Base-by-base conservation (phyloP, 106 monocot genomes). In the Dendrobium chrysotoxum region DNA sequence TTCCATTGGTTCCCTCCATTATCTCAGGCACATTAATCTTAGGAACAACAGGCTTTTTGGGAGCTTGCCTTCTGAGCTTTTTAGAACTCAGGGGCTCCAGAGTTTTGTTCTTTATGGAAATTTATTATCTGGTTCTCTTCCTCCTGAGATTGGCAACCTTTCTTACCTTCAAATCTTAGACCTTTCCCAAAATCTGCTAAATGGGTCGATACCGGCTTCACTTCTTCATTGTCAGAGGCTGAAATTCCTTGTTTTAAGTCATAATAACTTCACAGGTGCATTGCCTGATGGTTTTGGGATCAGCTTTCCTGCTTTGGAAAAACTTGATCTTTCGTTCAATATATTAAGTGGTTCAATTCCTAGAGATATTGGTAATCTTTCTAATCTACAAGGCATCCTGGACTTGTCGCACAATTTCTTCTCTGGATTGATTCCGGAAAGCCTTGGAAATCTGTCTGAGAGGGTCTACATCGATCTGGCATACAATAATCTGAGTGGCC, bases 401-500 rank as follows among this genome's bases (percentile, higher is more conserved):
- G 88, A 88, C 58, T 80, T 91, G 12, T 91, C 91, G 18, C 79
- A 53, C 70, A 91, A 91, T 45, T 26, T 40, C 17, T 23, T 91
- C 80, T 88, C 91, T 76, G 91, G 91, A 16, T 25, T 72, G 28
- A 83, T 91, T 5, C 91, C 91, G 39, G 64, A 80, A 25, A 79
- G 83, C n/a, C 84, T 78, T 67, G 91, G 91, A 12, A 75, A 61
- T 47, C 35, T 91, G 0, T 86, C 88, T 26, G 91, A 86, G 18
- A 53, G 78, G 15, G 86, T 91, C 55, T 88, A 88, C 81, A 77
- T 88, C 30, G 91, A 91, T 61, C 84, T 91, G 40, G 67, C 84
- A 13, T 47, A 76, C 46, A 91, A 91, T 78, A 88, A 91, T 40
- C 84, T 91, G 78, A 82, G 88, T 75, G 91, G 91, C 54, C 84